phyloP scores from a whole-genome alignment of 805 yeast species.

The Metschnikowia shivogae region DNA sequence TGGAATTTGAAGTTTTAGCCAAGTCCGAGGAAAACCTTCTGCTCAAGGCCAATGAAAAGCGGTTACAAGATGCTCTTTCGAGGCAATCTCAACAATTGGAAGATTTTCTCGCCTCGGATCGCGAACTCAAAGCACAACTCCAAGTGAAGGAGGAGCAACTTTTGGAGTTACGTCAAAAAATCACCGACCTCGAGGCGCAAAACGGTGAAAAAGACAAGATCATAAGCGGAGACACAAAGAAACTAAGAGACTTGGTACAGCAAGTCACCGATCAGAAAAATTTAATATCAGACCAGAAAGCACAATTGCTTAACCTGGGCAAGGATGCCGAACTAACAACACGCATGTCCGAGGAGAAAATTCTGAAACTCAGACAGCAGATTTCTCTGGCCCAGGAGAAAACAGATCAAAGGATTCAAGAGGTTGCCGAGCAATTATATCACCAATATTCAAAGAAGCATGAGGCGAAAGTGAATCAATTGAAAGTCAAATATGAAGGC shows the following conservation, averaged over 20 bases:
- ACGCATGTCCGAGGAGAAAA: constrained; percentile 13
- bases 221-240: constrained; percentile 28
- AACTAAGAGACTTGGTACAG: constrained; percentile 27
- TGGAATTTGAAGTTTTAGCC: constrained; percentile 6
- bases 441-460: constrained; percentile 75
- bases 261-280: constrained; percentile 20
- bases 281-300: constrained; percentile 8
- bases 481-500: constrained; percentile 22
- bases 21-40: constrained; percentile 2
- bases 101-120: background rate
- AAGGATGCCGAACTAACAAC: constrained; percentile 4
- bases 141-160: constrained; percentile 6
- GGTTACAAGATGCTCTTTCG: constrained; percentile 5
- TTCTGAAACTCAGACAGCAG: constrained; percentile 23
- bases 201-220: constrained; percentile 27
- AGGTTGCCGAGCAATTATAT: constrained; percentile 66
- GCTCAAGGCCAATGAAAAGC: constrained; percentile 7
- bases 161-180: constrained; percentile 14
- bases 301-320: background rate
- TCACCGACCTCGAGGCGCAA: constrained; percentile 30
- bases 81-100: background rate
- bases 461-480: constrained; percentile 64
- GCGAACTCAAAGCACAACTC: constrained; percentile 5
- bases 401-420: constrained; percentile 52
- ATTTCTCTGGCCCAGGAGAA: constrained; percentile 41